Evolutionary conservation across 371 early-diverging fungal genomes (phyloP).

Genomic region (Apophysomyces elegans): DNA sequence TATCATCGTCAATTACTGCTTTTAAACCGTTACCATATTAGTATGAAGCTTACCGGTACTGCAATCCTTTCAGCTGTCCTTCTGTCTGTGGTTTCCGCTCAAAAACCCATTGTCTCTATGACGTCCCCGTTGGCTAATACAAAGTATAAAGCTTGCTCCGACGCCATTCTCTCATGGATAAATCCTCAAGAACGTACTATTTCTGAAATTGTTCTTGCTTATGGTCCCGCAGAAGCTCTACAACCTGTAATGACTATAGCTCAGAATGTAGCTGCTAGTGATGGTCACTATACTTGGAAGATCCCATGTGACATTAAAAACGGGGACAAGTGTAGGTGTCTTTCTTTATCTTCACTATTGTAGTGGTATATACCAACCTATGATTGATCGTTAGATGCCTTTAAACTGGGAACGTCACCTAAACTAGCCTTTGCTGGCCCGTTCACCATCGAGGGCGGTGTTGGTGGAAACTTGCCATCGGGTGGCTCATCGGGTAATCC

Average conservation of each 20-base stretch:
- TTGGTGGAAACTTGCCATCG: conserved; percentile 22
- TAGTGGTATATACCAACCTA: too few species aligned
- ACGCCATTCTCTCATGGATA: conserved; percentile 32
- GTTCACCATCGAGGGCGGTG: conserved; percentile 48
- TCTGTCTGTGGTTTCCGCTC: conserved; percentile 26
- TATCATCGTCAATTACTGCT: conserved; percentile 8
- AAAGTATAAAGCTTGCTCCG: conserved; percentile 26
- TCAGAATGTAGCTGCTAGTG: conserved; percentile 24
- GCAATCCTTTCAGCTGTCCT: conserved; percentile 23
- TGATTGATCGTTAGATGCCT: conserved; percentile 39
- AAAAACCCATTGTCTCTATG: conserved; percentile 24
- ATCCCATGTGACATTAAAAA: conserved; percentile 29
- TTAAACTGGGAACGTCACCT: conserved; percentile 52
- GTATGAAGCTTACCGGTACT: conserved; percentile 31
- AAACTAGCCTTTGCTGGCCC: conserved; percentile 55
- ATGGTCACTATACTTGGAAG: conserved; percentile 25
- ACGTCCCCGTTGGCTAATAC: conserved; percentile 31
- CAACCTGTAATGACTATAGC: conserved; percentile 32
- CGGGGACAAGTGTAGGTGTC: conserved; percentile 32
- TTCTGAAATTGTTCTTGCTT: conserved; percentile 25
- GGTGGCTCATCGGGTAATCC: background rate
- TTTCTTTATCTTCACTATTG: too few species aligned
- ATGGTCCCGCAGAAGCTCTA: conserved; percentile 28
- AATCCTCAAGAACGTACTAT: conserved; percentile 26
- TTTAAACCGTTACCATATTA: background rate